Evolutionary conservation across 169 alveolate species (phyloP).

Genomic region (Plasmodium knowlesi): DNA sequence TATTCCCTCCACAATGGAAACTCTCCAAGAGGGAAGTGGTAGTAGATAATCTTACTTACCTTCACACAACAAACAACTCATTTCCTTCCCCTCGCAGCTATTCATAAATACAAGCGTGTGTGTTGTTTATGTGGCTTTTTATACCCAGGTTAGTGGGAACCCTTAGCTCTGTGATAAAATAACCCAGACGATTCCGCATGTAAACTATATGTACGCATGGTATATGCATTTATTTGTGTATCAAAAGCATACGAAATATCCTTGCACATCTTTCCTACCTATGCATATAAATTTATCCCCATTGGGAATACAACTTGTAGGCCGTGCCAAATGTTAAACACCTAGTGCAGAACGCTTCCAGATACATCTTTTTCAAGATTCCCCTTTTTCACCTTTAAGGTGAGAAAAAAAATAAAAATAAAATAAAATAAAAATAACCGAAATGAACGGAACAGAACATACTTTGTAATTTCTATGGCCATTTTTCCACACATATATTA

Average conservation of each 20-base stretch:
- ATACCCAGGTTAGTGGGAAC: conserved; percentile 13
- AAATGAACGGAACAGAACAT: not conserved
- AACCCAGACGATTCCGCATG: not conserved
- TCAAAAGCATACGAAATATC: not conserved
- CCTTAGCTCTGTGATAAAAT: not conserved
- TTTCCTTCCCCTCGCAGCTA: conserved; percentile 12
- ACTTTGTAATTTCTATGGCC: not conserved
- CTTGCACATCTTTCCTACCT: not conserved
- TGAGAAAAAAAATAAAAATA: not conserved
- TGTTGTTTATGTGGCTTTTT: not conserved
- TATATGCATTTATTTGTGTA: not conserved
- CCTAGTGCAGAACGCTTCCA: not conserved
- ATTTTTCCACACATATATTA: not conserved
- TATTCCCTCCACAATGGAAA: not conserved
- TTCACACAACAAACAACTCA: not conserved
- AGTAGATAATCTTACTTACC: not conserved
- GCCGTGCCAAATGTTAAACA: conserved; percentile 3
- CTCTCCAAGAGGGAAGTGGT: not conserved
- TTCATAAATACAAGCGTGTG: conserved; percentile 18
- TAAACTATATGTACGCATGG: not conserved
- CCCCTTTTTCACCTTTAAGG: conserved; percentile 17
- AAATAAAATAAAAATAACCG: not conserved
- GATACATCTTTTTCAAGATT: conserved; percentile 11
- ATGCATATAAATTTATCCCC: not conserved
- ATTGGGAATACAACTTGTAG: not conserved